Evolutionary conservation across 495 filamentous ascomycete species (phyloP).

Genomic region (Parachaetomium inaequale): DNA sequence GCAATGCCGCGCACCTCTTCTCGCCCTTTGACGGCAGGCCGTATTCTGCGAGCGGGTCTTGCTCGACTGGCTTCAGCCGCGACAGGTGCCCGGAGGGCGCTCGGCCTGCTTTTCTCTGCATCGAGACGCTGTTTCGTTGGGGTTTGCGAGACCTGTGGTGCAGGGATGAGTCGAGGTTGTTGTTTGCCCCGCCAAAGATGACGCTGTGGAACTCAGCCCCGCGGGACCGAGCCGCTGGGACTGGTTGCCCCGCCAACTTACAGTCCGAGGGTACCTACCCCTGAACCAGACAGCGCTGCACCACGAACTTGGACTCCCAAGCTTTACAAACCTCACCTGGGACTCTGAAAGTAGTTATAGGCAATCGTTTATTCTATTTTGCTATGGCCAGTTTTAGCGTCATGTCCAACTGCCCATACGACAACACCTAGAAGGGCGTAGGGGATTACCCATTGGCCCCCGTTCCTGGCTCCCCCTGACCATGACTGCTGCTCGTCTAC

Average conservation of each 20-base stretch:
- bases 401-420: too few relatives aligned
- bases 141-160: background rate
- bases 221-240: background rate
- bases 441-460: too few relatives aligned
- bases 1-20: conserved; percentile 33
- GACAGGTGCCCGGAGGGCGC: conserved; percentile 55
- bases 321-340: too few relatives aligned
- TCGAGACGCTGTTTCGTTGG: conserved; percentile 1
- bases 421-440: too few relatives aligned
- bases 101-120: conserved; percentile 39
- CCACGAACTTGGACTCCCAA: too few relatives aligned
- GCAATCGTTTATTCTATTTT: too few relatives aligned
- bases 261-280: too few relatives aligned
- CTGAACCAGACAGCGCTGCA: background rate
- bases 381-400: too few relatives aligned
- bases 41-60: conserved; percentile 70
- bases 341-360: too few relatives aligned
- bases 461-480: too few relatives aligned
- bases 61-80: conserved; percentile 64
- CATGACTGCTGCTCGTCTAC: too few relatives aligned
- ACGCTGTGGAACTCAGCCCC: background rate
- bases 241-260: background rate
- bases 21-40: conserved; percentile 90
- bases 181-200: conserved; percentile 6
- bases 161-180: background rate